phyloP scores from a whole-genome alignment of 352 stramenopile species.

The Lagenidium sp. region DNA sequence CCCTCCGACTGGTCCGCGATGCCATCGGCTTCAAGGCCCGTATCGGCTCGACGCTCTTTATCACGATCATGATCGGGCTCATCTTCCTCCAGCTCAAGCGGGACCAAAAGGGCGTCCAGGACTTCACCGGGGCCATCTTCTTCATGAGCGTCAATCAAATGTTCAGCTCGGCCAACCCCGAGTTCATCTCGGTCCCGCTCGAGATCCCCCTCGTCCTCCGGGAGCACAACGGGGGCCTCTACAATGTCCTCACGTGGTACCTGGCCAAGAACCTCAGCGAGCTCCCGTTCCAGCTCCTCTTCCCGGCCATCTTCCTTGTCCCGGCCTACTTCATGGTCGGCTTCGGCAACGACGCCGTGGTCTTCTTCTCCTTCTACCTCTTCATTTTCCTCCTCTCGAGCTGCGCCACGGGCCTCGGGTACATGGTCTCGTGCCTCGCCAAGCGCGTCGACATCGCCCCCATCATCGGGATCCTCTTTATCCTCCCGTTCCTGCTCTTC shows the following conservation, averaged over 20 bases:
- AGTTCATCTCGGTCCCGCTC: conserved; percentile 21
- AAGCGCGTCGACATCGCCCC: conserved; percentile 18
- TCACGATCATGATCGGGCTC: conserved; percentile 24
- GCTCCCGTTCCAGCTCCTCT: conserved; percentile 20
- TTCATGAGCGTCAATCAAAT: conserved; percentile 14
- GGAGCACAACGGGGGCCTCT: conserved; percentile 22
- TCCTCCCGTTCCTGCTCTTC: conserved; percentile 27
- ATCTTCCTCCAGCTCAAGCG: conserved; percentile 26
- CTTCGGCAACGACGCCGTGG: conserved; percentile 16
- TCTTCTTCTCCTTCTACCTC: conserved; percentile 29
- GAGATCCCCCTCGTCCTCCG: conserved; percentile 22
- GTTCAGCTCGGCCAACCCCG: conserved; percentile 19
- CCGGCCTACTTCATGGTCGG: conserved; percentile 26
- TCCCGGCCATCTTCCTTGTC: conserved; percentile 17
- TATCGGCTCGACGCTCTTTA: conserved; percentile 21
- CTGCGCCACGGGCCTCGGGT: conserved; percentile 16
- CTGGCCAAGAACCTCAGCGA: conserved; percentile 23
- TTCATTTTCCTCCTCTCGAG: conserved; percentile 20
- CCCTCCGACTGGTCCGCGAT: conserved; percentile 19
- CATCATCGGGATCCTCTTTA: conserved; percentile 22
- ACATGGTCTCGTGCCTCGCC: conserved; percentile 29
- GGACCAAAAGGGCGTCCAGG: conserved; percentile 40
- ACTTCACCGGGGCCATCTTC: conserved; percentile 41
- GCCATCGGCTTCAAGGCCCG: conserved; percentile 22
- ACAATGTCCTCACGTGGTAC: conserved; percentile 21